Base-by-base conservation (phyloP, 164 flowering plant genomes). In the Sedum album region DNA sequence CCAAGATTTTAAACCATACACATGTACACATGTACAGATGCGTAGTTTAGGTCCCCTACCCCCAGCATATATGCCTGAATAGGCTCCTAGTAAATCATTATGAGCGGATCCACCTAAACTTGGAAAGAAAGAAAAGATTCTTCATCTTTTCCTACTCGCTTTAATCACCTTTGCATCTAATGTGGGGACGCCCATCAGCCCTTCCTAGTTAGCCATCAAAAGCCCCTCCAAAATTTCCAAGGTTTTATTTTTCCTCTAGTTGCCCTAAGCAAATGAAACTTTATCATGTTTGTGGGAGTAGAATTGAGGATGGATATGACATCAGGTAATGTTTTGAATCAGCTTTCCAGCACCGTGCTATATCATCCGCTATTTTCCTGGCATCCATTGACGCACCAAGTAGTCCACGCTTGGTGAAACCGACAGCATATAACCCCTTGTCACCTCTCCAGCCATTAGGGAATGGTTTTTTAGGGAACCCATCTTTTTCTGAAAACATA, bases 371-470 rank as follows among this genome's bases (percentile, higher is more conserved):
- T 42, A 89, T 79, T 30, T 84, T 87, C 20, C 76, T 66, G 48
- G 98, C 96, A 67, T 93, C 96, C 1, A 73, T 78, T 8, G 86
- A 75, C 3, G 92, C 82, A 35, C 98, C 98, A 8, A 86, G 73
- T 1, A 93, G n/a, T n/a, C n/a, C n/a, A n/a, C n/a, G n/a, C n/a
- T n/a, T n/a, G n/a, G n/a, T n/a, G n/a, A n/a, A n/a, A n/a, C n/a
- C n/a, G n/a, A n/a, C n/a, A n/a, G n/a, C n/a, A n/a, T n/a, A n/a
- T n/a, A n/a, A n/a, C n/a, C 98, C 92, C 5, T 82, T 76, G 38
- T 75, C 90, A 8, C 94, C 96, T 75, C 81, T 89, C 96, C 96
- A 93, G 1, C 96, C 82, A 71, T 84, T 75, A 6, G 98, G 98
- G 76, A 85, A 93, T 41, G 93, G 88, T n/a, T n/a, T n/a, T n/a